A percentile compares a stretch with the other conserved stretches of the same genome.
Conservation (phyloP, 306 rosid genomes). For the Senna tora region DNA sequence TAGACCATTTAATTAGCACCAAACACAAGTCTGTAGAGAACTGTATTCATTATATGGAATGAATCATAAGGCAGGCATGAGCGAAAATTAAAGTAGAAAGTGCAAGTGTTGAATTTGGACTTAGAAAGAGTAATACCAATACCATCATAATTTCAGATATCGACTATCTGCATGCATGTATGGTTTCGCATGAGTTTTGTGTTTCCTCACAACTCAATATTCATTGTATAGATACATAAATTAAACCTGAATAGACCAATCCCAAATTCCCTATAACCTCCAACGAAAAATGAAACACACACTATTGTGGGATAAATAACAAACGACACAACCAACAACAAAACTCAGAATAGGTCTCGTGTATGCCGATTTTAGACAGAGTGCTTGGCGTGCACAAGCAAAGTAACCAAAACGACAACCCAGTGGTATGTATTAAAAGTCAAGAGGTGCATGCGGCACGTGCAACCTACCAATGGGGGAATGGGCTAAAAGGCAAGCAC, state of each 20-base stretch:
- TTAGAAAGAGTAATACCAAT: too few relatives aligned
- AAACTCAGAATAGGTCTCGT: not conserved
- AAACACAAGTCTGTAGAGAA: not conserved
- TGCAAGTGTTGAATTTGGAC: not conserved
- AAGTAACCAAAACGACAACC: too few relatives aligned
- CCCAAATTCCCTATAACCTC: too few relatives aligned
- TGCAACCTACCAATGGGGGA: not conserved
- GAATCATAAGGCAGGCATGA: not conserved
- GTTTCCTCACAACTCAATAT: not conserved
- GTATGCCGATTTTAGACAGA: not conserved
- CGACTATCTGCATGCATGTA: not conserved
- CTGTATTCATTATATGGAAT: not conserved
- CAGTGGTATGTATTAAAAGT: not conserved
- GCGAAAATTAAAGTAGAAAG: not conserved
- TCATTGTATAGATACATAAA: not conserved
- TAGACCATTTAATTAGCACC: too few relatives aligned
- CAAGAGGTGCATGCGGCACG: slow-evolving; percentile 8
- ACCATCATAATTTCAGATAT: not conserved
- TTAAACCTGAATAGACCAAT: too few relatives aligned
- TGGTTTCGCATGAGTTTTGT: not conserved
- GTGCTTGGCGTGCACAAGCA: not conserved
- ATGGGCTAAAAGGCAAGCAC: not conserved
- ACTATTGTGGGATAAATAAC: too few relatives aligned
- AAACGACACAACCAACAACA: too few relatives aligned
- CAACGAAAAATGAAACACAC: too few relatives aligned